Evolutionary conservation across 108 stramenopile genomes (phyloP).

Genomic region (Nannochloropsis granulata): DNA sequence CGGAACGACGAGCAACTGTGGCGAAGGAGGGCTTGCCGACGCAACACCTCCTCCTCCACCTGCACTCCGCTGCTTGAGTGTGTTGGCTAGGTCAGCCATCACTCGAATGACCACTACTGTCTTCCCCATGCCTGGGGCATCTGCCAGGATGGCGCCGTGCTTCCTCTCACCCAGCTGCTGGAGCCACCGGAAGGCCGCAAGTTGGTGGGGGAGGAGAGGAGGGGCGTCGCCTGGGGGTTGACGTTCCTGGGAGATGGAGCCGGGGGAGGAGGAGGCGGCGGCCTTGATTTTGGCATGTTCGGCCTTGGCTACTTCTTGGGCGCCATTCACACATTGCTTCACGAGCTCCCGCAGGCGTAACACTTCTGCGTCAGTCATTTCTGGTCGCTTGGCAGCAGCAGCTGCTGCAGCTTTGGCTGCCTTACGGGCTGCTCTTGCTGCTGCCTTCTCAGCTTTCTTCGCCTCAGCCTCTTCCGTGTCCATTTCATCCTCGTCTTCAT

Average conservation of each 20-base stretch:
- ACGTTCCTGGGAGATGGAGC: neutral
- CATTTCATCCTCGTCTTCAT: neutral
- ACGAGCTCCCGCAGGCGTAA: neutral
- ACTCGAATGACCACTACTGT: neutral
- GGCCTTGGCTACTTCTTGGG: neutral
- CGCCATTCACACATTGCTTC: neutral
- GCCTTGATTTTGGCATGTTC: neutral
- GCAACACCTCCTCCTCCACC: neutral
- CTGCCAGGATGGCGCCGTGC: neutral
- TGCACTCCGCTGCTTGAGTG: neutral
- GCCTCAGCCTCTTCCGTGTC: neutral
- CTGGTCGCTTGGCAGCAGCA: neutral
- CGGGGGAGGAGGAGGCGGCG: neutral
- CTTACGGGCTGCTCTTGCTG: neutral
- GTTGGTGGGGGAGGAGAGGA: slow-evolving; percentile 1
- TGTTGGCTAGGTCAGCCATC: neutral
- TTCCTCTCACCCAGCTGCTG: neutral
- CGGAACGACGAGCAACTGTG: slow-evolving; percentile 14
- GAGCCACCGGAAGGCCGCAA: neutral
- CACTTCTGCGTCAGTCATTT: neutral
- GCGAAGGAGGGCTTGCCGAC: neutral
- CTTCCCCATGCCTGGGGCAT: slow-evolving; percentile 10
- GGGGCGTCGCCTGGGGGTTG: neutral
- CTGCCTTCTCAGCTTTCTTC: neutral
- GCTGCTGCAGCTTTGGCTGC: neutral